Percentiles rank a stretch among this genome's conserved stretches.
These are phyloP conservation scores for Stylonectria norvegica DNA, from an alignment of 2,329 filamentous ascomycete species.

Conservation along the genomic window DNA sequence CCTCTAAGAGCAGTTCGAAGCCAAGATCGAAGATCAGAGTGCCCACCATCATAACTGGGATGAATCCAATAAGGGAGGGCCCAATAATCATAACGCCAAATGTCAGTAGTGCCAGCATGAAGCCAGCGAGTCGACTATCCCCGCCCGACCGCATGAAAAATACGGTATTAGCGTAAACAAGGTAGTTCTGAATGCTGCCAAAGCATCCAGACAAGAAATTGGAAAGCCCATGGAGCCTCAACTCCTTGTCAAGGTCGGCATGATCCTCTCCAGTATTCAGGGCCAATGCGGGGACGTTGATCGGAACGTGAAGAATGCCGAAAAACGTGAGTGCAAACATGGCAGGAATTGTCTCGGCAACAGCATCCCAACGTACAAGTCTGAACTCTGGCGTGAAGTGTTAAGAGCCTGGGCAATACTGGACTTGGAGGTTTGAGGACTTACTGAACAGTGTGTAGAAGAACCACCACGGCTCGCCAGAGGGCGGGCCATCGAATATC, in stretches of 20 bases:
- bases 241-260: constrained; percentile 82
- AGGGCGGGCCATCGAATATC: constrained; percentile 85
- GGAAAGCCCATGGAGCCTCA: constrained; percentile 88
- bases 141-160: constrained; percentile 94
- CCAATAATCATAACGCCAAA: constrained; percentile 80
- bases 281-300: constrained; percentile 92
- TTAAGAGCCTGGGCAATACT: constrained; percentile 2
- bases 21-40: constrained; percentile 93
- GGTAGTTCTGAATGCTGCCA: constrained; percentile 93
- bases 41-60: constrained; percentile 95
- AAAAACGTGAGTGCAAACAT: constrained; percentile 99
- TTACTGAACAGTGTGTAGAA: constrained; percentile 94
- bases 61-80: constrained; percentile 84
- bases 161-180: constrained; percentile 97
- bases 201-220: constrained; percentile 83
- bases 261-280: constrained; percentile 91
- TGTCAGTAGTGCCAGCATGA: constrained; percentile 78
- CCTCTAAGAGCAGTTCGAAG: constrained; percentile 86
- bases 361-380: constrained; percentile 76
- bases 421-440: constrained; percentile 26
- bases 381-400: constrained; percentile 61
- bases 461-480: constrained; percentile 90
- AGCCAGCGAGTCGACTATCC: constrained; percentile 78
- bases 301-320: constrained; percentile 92
- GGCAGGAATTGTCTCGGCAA: constrained; percentile 80